Evolutionary conservation across 768 basidiomycete genomes (phyloP).

Genomic region (Lyophyllum semitale): DNA sequence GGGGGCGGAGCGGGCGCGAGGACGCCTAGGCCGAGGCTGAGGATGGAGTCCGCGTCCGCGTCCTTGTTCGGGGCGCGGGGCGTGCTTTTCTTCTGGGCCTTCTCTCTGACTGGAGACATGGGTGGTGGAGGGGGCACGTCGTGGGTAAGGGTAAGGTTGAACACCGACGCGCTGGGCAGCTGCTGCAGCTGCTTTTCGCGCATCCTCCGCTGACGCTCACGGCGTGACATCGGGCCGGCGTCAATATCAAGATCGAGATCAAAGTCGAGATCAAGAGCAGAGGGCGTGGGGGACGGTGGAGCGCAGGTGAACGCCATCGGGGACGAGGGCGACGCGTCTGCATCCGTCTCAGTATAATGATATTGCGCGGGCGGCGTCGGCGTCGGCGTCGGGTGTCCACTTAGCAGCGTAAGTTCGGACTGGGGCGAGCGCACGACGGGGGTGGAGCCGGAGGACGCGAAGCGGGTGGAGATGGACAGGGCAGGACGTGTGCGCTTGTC

Average conservation of each 20-base stretch:
- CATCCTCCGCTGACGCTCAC: too few species aligned
- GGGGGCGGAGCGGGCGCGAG: not conserved
- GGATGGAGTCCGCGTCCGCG: not conserved
- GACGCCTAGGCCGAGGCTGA: not conserved
- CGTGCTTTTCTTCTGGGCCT: not conserved
- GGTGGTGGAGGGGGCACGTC: too few species aligned
- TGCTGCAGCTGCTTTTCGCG: not conserved
- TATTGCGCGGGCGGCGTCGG: not conserved
- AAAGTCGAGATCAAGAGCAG: not conserved
- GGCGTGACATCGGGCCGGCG: too few species aligned
- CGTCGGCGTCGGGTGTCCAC: not conserved
- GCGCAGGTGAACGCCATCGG: not conserved
- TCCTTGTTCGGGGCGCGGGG: not conserved
- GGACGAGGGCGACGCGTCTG: not conserved
- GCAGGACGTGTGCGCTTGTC: not conserved
- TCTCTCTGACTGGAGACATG: too few species aligned
- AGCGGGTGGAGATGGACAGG: not conserved
- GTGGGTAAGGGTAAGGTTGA: too few species aligned
- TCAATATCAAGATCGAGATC: too few species aligned
- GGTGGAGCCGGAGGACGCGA: not conserved
- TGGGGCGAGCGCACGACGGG: not conserved
- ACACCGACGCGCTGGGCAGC: too few species aligned
- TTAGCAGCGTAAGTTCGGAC: too few species aligned
- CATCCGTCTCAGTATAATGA: not conserved
- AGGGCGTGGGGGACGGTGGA: not conserved